Conservation (phyloP, 306 rosid species). For the Cercis canadensis region DNA sequence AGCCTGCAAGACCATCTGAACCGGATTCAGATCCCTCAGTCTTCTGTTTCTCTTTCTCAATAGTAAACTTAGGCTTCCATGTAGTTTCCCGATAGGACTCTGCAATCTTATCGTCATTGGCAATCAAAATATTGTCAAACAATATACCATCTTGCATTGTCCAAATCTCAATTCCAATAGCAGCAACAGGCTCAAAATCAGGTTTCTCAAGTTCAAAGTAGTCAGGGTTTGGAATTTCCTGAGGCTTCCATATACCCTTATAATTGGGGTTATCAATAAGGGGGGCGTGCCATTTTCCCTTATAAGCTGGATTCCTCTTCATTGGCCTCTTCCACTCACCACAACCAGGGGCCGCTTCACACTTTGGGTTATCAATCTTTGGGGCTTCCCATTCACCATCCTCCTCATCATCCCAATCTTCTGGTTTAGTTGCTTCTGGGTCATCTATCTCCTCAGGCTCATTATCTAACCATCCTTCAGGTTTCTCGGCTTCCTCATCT, state of each 20-base stretch:
- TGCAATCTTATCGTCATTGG: conserved; percentile 74
- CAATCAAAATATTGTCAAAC: conserved; percentile 86
- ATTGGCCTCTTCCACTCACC: conserved; percentile 95
- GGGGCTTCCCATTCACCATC: conserved; percentile 97
- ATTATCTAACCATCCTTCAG: conserved; percentile 97
- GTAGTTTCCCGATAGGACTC: conserved; percentile 66
- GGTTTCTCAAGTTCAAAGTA: conserved; percentile 80
- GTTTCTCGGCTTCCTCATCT: conserved; percentile 94
- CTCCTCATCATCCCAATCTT: conserved; percentile 96
- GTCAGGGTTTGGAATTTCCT: conserved; percentile 82
- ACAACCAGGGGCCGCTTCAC: conserved; percentile 84
- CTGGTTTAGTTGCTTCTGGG: conserved; percentile 89
- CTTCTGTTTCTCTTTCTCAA: conserved; percentile 84
- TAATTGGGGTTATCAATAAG: conserved; percentile 84
- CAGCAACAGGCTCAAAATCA: conserved; percentile 83
- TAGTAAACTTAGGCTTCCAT: conserved; percentile 87
- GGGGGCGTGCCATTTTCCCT: conserved; percentile 96
- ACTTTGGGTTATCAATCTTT: conserved; percentile 72
- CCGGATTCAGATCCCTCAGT: conserved; percentile 61
- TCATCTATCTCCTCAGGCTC: conserved; percentile 96
- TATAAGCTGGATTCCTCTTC: conserved; percentile 90
- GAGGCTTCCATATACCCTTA: conserved; percentile 96
- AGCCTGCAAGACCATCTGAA: conserved; percentile 64
- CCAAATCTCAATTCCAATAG: conserved; percentile 97
- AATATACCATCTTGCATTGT: conserved; percentile 95